These are phyloP conservation scores for Malassezia slooffiae DNA, from an alignment of 1,284 basidiomycete species.

Conservation along the genomic window DNA sequence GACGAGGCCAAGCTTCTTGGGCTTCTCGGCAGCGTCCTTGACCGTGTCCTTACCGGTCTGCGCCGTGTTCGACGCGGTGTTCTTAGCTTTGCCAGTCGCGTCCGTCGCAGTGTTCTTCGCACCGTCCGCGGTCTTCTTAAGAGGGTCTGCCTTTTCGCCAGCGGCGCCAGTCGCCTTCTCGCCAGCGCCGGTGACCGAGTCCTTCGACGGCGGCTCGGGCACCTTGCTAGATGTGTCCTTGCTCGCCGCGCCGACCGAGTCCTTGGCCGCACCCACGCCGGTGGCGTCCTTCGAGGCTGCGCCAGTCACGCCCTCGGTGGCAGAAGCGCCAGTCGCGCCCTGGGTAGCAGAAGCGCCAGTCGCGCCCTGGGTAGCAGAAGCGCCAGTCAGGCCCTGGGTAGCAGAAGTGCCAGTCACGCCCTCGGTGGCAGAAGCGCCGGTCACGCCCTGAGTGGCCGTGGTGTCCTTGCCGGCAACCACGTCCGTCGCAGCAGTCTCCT, in stretches of 20 bases:
- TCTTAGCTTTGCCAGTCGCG: not conserved
- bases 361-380: not conserved
- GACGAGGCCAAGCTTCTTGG: constrained; percentile 14
- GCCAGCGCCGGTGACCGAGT: not conserved
- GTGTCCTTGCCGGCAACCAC: no score
- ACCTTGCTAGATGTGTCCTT: no score
- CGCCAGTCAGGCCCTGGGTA: no score
- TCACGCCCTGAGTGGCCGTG: not conserved
- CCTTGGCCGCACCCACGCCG: no score
- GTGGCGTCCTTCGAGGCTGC: no score
- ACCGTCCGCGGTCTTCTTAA: not conserved
- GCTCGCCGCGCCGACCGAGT: no score
- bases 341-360: not conserved
- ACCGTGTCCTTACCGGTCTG: not conserved
- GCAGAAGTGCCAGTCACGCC: not conserved
- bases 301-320: not conserved
- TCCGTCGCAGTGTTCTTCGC: constrained; percentile 1
- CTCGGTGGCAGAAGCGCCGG: no score
- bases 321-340: not conserved
- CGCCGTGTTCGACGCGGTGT: not conserved
- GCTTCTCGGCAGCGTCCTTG: constrained; percentile 5
- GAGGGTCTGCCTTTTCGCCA: no score
- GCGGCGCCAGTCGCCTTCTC: not conserved
- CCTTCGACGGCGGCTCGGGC: not conserved
- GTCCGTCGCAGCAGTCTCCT: no score